Conservation (phyloP, 2,329 filamentous ascomycete species). For the Fusarium nodosum region DNA sequence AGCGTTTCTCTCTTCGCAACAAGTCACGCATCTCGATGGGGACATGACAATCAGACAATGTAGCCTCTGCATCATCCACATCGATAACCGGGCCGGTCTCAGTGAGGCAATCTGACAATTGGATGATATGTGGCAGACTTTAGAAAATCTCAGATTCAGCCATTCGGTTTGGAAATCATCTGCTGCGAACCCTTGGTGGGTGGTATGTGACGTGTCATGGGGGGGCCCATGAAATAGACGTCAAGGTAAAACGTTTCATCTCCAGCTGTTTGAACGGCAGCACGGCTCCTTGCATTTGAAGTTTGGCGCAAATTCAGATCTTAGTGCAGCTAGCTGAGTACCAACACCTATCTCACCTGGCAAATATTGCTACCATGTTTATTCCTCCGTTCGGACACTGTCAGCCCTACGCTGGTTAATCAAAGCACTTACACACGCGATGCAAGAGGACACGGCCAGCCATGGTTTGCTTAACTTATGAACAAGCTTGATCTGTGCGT, state of each 20-base stretch:
- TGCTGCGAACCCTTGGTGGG: constrained; percentile 44
- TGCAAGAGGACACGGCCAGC: not conserved
- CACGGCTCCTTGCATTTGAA: constrained; percentile 40
- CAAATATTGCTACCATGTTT: constrained; percentile 23
- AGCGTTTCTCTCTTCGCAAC: not conserved
- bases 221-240: constrained; percentile 43
- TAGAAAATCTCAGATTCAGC: constrained; percentile 17
- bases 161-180: constrained; percentile 30
- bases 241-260: constrained; percentile 49
- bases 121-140: not conserved
- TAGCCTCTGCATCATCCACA: not conserved
- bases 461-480: not conserved
- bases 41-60: not conserved
- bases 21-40: not conserved
- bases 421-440: constrained; percentile 16
- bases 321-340: constrained; percentile 26
- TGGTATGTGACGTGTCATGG: constrained; percentile 50
- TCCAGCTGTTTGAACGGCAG: constrained; percentile 46
- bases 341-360: constrained; percentile 6
- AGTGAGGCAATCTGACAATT: constrained; percentile 21
- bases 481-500: constrained; percentile 17
- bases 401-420: constrained; percentile 35
- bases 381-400: constrained; percentile 20
- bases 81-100: constrained; percentile 20
- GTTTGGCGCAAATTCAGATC: constrained; percentile 43